Percentiles rank a stretch among this genome's conserved stretches.
phyloP scores from a whole-genome alignment of 192 early-diverging fungal genomes.

The Diversispora epigaea region DNA sequence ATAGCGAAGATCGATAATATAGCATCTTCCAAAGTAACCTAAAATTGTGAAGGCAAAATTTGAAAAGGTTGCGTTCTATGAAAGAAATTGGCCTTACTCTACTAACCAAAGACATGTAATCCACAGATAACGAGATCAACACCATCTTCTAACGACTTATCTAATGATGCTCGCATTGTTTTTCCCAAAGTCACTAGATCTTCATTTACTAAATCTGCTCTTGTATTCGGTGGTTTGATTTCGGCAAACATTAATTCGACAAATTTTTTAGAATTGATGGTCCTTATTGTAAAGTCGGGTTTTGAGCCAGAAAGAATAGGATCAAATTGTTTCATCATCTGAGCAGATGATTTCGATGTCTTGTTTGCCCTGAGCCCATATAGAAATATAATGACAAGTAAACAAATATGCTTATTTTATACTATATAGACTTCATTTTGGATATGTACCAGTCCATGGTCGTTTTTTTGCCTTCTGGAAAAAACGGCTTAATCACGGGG shows the following conservation, averaged over 20 bases:
- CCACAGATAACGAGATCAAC: neutral
- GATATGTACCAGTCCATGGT: neutral
- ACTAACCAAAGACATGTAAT: constrained; percentile 10
- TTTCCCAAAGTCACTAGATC: neutral
- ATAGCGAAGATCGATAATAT: neutral
- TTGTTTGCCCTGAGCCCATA: neutral
- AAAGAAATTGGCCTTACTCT: neutral
- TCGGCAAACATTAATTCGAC: neutral
- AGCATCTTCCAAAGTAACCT: neutral
- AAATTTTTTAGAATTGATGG: neutral
- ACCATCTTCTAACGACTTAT: constrained; percentile 7
- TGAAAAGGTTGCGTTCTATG: neutral
- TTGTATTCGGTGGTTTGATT: neutral
- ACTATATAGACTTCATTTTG: neutral
- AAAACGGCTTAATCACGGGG: neutral
- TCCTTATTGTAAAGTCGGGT: neutral
- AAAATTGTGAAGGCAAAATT: neutral
- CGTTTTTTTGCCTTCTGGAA: neutral
- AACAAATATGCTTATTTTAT: neutral
- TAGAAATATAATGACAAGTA: constrained; percentile 1
- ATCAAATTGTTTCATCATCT: neutral
- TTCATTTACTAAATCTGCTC: neutral
- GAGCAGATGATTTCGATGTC: neutral
- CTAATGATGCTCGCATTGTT: constrained; percentile 8
- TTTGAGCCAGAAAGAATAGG: neutral